Percentiles rank a stretch among this genome's conserved stretches.
Conservation (phyloP, 305 asterid genomes). For the Striga hermonthica region DNA sequence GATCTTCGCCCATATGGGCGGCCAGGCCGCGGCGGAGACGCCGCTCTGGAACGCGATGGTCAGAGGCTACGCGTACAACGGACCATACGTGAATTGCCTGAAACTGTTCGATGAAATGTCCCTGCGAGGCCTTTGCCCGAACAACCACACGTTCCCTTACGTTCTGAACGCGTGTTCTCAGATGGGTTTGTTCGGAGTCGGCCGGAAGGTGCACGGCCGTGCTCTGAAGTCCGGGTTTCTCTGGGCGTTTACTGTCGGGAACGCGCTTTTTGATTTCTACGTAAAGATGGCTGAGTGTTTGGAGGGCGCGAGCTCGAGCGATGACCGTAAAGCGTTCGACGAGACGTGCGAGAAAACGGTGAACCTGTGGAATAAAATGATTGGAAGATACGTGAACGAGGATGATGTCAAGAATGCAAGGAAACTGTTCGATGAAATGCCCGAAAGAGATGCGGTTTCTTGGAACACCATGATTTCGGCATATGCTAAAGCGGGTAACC, state of each 20-base stretch:
- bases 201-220: conserved; percentile 39
- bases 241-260: conserved; percentile 30
- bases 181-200: conserved; percentile 38
- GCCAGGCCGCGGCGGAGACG: conserved; percentile 27
- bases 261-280: conserved; percentile 39
- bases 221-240: conserved; percentile 42
- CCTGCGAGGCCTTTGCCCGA: conserved; percentile 39
- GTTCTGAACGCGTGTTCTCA: conserved; percentile 39
- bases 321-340: conserved; percentile 38
- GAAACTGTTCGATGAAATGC: conserved; percentile 41
- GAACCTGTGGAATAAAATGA: conserved; percentile 41
- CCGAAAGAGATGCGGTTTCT: conserved; percentile 39
- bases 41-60: conserved; percentile 53
- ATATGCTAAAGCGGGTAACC: conserved; percentile 37
- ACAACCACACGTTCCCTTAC: conserved; percentile 48
- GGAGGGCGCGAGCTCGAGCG: conserved; percentile 24
- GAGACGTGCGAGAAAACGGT: conserved; percentile 28
- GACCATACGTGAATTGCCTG: conserved; percentile 34
- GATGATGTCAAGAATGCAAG: conserved; percentile 35
- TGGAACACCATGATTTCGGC: conserved; percentile 44
- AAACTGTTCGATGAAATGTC: conserved; percentile 49
- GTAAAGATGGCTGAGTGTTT: conserved; percentile 29
- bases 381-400: conserved; percentile 30
- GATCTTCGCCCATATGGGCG: conserved; percentile 41
- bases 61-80: conserved; percentile 47